Conservation (phyloP, 441 rosid genomes). For the Sinapis alba region DNA sequence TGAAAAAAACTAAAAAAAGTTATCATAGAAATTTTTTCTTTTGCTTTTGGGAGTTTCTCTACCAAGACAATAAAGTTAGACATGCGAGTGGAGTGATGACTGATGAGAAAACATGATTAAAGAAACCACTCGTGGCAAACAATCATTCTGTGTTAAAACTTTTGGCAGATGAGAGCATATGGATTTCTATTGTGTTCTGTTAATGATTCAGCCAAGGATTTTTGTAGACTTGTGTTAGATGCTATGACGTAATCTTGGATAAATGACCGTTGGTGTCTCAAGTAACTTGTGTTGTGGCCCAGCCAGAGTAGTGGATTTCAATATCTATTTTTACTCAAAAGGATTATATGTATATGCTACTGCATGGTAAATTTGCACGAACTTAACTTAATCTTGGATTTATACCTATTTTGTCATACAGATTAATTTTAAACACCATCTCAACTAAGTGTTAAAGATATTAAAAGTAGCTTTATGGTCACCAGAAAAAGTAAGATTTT, state of each 20-base stretch:
- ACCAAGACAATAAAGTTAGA: conserved; percentile 13
- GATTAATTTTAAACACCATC: too few relatives aligned
- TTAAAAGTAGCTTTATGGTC: too few relatives aligned
- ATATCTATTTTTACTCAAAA: neutral
- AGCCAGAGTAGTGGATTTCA: conserved; percentile 8
- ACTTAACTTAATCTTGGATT: too few relatives aligned
- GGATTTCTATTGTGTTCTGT: neutral
- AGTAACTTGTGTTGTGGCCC: conserved; percentile 17
- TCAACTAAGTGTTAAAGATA: too few relatives aligned
- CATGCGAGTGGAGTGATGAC: neutral
- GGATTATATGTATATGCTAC: neutral
- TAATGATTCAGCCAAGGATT: conserved; percentile 7
- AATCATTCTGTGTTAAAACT: conserved; percentile 19
- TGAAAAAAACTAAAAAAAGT: too few relatives aligned
- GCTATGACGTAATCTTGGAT: conserved; percentile 24
- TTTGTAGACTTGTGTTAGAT: conserved; percentile 10
- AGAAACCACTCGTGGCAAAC: conserved; percentile 36
- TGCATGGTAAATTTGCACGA: neutral
- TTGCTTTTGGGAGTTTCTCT: conserved; percentile 3
- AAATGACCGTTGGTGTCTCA: conserved; percentile 1
- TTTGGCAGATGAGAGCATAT: conserved; percentile 1
- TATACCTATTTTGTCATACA: too few relatives aligned
- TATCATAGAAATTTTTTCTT: too few relatives aligned
- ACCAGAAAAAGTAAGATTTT: neutral
- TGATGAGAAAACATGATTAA: conserved; percentile 28